Base-by-base conservation (phyloP, 371 early-diverging fungal species). In the Mortierella sp. region DNA sequence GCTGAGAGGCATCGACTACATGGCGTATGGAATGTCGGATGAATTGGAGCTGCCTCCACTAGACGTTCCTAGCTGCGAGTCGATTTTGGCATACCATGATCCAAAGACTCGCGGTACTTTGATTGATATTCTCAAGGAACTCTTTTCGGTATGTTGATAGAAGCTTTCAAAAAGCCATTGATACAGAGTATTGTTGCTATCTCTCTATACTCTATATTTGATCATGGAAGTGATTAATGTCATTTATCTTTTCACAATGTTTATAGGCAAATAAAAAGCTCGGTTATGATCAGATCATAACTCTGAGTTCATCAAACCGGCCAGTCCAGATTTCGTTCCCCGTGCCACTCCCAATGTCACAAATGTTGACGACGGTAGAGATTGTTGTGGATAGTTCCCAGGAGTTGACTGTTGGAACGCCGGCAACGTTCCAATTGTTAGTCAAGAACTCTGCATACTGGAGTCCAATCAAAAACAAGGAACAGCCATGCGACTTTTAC, bases 381-480 rank as follows among this genome's bases (percentile, higher is more conserved):
- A 75, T 92, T 13, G 70, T 86, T 5, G 72, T 89, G 15, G 72
- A 84, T 7, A 76, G 78, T 26, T 68, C 75, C 23, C 82, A 86
- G 31, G 84, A 86, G 40, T 64, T 89, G 47, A 72, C 85, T 2
- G 87, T 91, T 7, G 89, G 90, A 2, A 88, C 89, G 34, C 84
- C 90, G 15, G 85, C 90, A 28, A 84, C 86, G 6, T 90, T 89
- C 68, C 77, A 71, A 3, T 57, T 93, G 17, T 73, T 79, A 19
- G 83, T 92, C 51, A 86, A 85, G n/a, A 90, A 89, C 73, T 86
- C 90, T 2, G 83, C 87, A 1, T 88, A 89, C 61, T 92, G 93
- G 93, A 75, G 79, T 29, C 64, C 66, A 4, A 64, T 28, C 40
- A 75, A 78, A 9, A 57, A 69, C n/a, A 62, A 85, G n/a, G 86